Base-by-base conservation (phyloP, 352 stramenopile species). In the Pythium plurisporium region DNA sequence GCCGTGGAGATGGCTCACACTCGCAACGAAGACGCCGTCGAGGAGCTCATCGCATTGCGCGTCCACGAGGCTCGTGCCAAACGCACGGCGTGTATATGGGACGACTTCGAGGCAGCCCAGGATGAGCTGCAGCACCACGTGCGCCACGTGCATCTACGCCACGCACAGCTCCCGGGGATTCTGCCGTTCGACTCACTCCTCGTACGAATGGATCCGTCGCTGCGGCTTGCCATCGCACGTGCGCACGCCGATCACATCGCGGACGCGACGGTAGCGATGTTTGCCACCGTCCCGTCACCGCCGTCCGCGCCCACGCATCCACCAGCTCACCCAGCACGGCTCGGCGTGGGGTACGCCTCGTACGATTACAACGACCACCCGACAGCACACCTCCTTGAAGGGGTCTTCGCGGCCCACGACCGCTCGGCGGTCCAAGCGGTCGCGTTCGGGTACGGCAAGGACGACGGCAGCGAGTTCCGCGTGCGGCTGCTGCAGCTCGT, bases 341-440 rank as follows among this genome's bases (percentile, higher is more conserved):
- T n/a, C n/a, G n/a, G 77, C 14, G 58, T 96, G 0, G 92, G 89
- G 11, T 94, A 98, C 52, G 31, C 97, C 19, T 94, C 86, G 56
- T 93, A 78, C 36, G 86, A 98, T 70, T 96, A 98, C 50, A 78
- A 85, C 1, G 93, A 98, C 59, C 91, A 98, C 55, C 87, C 92
- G 8, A 98, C 98, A 89, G 92, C 87, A 2, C 87, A 96, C 36
- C 69, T 98, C 20, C 97, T 84, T 15, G 50, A 89, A 3, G 88
- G 90, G 2, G 56, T 97, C 5, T 57, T 97, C 10, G 76, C 94
- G 20, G 59, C 81, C 10, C 90, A 97, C 56, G 46, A 93, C 34
- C 30, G 43, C n/a, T 27, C 30, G 2, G 33, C 38, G 17, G 64
- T 95, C 20, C 58, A 87, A 8, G 70, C 70, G 1, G 74, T 68